Evolutionary conservation across 2,329 filamentous ascomycete species (phyloP).

Genomic region (Colletotrichum destructivum): DNA sequence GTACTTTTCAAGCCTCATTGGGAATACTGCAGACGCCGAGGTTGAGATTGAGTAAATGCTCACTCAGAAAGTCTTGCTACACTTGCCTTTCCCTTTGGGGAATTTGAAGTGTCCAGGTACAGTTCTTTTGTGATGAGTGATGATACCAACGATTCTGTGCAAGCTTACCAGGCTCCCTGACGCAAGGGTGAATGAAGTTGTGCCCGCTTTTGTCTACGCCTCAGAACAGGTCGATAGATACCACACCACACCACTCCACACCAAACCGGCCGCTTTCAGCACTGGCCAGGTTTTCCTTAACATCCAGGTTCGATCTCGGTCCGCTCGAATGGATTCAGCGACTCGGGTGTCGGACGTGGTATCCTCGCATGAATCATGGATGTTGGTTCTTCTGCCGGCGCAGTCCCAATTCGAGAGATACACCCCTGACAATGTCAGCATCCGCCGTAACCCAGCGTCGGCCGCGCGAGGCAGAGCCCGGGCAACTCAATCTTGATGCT

Average conservation of each 20-base stretch:
- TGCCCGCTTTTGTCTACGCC: not conserved
- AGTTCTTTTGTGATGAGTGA: conserved; percentile 17
- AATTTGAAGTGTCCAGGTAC: not conserved
- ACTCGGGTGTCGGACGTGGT: no score
- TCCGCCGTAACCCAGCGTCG: conserved; percentile 11
- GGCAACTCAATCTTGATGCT: not conserved
- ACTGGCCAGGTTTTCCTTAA: conserved; percentile 15
- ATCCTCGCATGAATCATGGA: not conserved
- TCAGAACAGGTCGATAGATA: not conserved
- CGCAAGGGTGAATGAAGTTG: conserved; percentile 8
- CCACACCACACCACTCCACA: not conserved
- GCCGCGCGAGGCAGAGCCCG: conserved; percentile 14
- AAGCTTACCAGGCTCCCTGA: not conserved
- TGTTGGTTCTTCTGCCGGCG: not conserved
- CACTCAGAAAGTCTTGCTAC: not conserved
- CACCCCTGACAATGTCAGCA: conserved; percentile 12
- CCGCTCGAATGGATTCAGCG: not conserved
- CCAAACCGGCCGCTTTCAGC: not conserved
- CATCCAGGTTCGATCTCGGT: not conserved
- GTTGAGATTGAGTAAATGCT: not conserved
- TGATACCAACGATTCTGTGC: not conserved
- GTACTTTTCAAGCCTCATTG: not conserved
- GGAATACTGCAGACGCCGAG: conserved; percentile 4
- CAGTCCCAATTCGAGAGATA: not conserved
- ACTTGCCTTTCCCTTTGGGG: not conserved